A percentile compares a stretch with the other conserved stretches of the same genome.
These are phyloP conservation scores for Reutealis trisperma DNA, from an alignment of 345 rosid genomes.

Conservation along the genomic window DNA sequence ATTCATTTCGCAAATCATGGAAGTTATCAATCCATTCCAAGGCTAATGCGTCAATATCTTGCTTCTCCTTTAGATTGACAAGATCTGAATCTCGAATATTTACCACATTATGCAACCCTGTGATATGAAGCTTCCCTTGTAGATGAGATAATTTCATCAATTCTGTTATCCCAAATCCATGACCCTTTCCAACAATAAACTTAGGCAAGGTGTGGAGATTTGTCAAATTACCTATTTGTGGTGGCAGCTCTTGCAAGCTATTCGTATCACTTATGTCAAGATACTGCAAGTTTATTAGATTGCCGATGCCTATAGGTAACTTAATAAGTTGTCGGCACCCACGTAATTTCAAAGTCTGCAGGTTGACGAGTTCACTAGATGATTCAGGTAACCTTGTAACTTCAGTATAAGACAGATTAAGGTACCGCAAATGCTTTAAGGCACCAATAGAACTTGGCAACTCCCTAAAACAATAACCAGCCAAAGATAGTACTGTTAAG, in stretches of 20 bases:
- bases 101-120: constrained; percentile 1
- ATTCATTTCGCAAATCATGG: neutral
- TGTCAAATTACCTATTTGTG: neutral
- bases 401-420: constrained; percentile 15
- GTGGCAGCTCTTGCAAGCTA: constrained; percentile 9
- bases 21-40: neutral
- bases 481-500: constrained; percentile 11
- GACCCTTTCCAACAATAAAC: neutral
- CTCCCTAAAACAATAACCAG: constrained; percentile 4
- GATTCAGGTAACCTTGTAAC: constrained; percentile 14
- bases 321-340: neutral
- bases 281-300: neutral
- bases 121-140: neutral
- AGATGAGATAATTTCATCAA: constrained; percentile 6
- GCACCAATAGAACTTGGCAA: constrained; percentile 11
- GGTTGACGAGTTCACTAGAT: neutral
- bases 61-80: constrained; percentile 6
- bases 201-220: neutral
- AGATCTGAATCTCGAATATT: neutral
- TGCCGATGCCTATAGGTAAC: constrained; percentile 5
- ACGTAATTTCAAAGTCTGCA: constrained; percentile 12
- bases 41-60: neutral
- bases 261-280: neutral
- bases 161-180: neutral
- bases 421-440: constrained; percentile 17